Conservation (phyloP, 331 rosid genomes). For the Pyrus hybrid region DNA sequence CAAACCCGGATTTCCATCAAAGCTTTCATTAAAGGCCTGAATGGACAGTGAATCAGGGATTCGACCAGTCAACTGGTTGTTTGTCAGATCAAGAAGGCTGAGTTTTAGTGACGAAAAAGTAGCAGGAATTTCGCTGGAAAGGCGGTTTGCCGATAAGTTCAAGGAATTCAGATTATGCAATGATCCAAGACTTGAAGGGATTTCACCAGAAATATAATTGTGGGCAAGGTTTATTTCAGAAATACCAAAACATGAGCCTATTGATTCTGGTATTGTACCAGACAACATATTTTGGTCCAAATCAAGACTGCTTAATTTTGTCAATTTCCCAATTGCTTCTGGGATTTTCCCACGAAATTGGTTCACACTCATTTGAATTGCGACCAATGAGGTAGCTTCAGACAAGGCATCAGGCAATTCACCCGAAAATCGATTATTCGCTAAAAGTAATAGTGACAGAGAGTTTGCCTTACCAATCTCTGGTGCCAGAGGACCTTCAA, state of each 20-base stretch:
- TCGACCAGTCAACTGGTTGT: slow-evolving; percentile 56
- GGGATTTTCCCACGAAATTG: slow-evolving; percentile 61
- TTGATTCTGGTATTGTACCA: slow-evolving; percentile 60
- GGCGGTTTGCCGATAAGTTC: slow-evolving; percentile 61
- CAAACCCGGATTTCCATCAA: too few relatives aligned
- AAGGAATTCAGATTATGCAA: slow-evolving; percentile 64
- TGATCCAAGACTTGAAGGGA: slow-evolving; percentile 57
- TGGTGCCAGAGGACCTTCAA: slow-evolving; percentile 71
- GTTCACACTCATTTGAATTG: slow-evolving; percentile 48
- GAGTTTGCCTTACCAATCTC: slow-evolving; percentile 60
- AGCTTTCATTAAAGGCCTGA: slow-evolving; percentile 51
- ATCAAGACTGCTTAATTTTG: slow-evolving; percentile 37
- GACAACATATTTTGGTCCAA: slow-evolving; percentile 56
- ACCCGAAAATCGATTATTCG: slow-evolving; percentile 59
- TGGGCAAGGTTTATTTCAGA: slow-evolving; percentile 51
- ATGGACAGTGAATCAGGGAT: slow-evolving; percentile 61
- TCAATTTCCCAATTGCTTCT: slow-evolving; percentile 55
- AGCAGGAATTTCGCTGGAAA: slow-evolving; percentile 62
- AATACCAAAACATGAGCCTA: slow-evolving; percentile 62
- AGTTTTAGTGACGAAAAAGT: slow-evolving; percentile 48
- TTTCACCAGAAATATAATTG: slow-evolving; percentile 52
- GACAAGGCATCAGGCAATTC: slow-evolving; percentile 53
- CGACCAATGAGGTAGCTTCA: slow-evolving; percentile 48
- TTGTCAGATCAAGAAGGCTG: slow-evolving; percentile 76
- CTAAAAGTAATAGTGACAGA: slow-evolving; percentile 46